Percentiles rank a stretch among this genome's conserved stretches.
phyloP scores from a whole-genome alignment of 306 rosid species.

The Gastrolobium villosum region DNA sequence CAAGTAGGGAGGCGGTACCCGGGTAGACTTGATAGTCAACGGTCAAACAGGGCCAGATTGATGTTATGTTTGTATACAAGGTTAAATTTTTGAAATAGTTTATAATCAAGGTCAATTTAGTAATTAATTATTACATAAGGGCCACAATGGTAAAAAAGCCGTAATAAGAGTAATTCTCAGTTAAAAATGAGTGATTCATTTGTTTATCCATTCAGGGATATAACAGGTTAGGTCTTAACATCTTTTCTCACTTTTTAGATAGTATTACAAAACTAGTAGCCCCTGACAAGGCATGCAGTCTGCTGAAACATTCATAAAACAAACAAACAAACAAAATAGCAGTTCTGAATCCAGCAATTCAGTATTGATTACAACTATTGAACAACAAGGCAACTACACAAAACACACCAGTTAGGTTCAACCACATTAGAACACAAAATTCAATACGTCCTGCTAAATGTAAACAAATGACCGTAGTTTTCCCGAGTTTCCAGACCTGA shows the following conservation, averaged over 20 bases:
- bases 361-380: constrained; percentile 41
- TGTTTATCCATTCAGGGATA: background rate
- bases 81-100: no score
- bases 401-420: constrained; percentile 34
- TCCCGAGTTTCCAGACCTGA: constrained; percentile 6
- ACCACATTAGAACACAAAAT: constrained; percentile 42
- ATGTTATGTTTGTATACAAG: no score
- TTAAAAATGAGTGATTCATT: constrained; percentile 14
- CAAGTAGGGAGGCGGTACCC: no score
- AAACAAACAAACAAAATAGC: constrained; percentile 37
- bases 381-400: constrained; percentile 42
- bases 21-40: no score
- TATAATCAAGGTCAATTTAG: no score
- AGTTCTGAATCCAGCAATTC: constrained; percentile 41
- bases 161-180: background rate
- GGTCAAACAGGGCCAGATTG: no score
- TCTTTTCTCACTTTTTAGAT: background rate
- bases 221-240: background rate
- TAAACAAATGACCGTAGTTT: constrained; percentile 7
- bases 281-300: constrained; percentile 21
- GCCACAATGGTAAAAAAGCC: no score
- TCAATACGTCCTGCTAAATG: constrained; percentile 38
- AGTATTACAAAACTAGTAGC: constrained; percentile 9
- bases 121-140: no score
- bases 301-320: constrained; percentile 37